A percentile compares a stretch with the other conserved stretches of the same genome.
These are phyloP conservation scores for Cylindrodendrum hubeiense DNA, from an alignment of 2,329 filamentous ascomycete genomes.

Conservation along the genomic window DNA sequence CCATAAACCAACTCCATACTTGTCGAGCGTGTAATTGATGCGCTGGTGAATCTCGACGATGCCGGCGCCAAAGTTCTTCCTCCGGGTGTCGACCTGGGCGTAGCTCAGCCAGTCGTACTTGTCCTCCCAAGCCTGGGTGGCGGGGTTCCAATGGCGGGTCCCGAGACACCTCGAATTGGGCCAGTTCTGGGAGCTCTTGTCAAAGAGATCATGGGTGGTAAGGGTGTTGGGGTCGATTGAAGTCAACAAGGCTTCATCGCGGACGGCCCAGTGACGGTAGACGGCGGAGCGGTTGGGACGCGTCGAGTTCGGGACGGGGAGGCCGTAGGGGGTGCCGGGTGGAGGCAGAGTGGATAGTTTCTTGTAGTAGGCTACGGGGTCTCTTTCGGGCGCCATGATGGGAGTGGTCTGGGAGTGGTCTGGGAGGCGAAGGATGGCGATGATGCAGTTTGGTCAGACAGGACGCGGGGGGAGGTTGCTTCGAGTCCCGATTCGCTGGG, in stretches of 20 bases:
- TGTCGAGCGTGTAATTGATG: constrained; percentile 70
- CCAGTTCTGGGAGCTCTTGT: constrained; percentile 71
- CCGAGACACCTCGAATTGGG: constrained; percentile 83
- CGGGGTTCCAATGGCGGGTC: constrained; percentile 81
- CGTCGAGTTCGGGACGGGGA: constrained; percentile 81
- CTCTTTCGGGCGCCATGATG: constrained; percentile 50
- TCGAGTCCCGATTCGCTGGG: constrained; percentile 1
- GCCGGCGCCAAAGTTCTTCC: constrained; percentile 87
- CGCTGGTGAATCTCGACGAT: constrained; percentile 84
- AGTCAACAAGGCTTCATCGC: constrained; percentile 77
- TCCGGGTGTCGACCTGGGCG: constrained; percentile 79
- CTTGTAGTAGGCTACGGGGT: constrained; percentile 56
- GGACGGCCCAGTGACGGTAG: constrained; percentile 87
- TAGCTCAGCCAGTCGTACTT: constrained; percentile 89
- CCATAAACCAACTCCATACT: constrained; percentile 86
- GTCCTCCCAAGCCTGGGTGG: constrained; percentile 78
- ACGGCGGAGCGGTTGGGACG: constrained; percentile 78
- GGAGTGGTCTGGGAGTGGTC: constrained; percentile 13
- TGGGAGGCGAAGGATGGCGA: constrained; percentile 15
- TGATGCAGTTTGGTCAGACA: constrained; percentile 1
- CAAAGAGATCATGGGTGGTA: constrained; percentile 86
- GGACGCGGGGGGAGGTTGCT: background rate
- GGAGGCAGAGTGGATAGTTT: constrained; percentile 75
- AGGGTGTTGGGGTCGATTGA: constrained; percentile 77
- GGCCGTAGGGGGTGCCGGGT: constrained; percentile 81